Base-by-base conservation (phyloP, 2,329 filamentous ascomycete species). In the Pyricularia sp. region DNA sequence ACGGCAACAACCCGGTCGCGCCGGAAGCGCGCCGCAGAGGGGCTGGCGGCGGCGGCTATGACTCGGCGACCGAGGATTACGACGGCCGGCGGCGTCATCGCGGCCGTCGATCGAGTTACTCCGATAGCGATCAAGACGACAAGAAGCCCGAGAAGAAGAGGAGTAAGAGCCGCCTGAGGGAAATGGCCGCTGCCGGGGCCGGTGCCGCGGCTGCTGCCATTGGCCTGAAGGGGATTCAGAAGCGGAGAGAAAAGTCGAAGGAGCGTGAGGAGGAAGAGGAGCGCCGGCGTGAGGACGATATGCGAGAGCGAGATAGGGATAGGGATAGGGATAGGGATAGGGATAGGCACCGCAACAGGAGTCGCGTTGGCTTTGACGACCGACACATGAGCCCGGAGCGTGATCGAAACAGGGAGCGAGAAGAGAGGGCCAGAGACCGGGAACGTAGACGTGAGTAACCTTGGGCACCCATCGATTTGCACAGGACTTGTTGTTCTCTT, bases 201-300 rank as follows among this genome's bases (percentile, higher is more conserved):
- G 84, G 81, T 5, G 83, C 83, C 3, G 86, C 85, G 9, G 88
- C 88, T 5, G 86, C 87, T 0, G 88, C 87, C 5, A 83, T 90
- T 69, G 87, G 87, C 0, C 81, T 90, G 69, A 89, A 88, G 74
- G 85, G 88, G 73, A 86, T 84, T 70, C 81, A 83, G 70, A 83
- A 87, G 73, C 78, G 76, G 68, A 78, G 71, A 66, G 75, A 74
- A 70, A 74, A 75, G 71, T 75, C 71, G 78, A 78, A 76, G 66
- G 78, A 79, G 17, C 76, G 76, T 69, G 79, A 80, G 5, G 74
- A 76, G 71, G 75, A 73, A 61, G 73, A 70, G 72, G 58, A 64
- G 5, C 33, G 33, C 65, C 31, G 33, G 33, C 30, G 9, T 14
- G 59, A 75, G 59, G 66, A 30, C 70, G 70, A 69, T 69, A 73